phyloP scores from a whole-genome alignment of 345 rosid genomes.

The Firmiana major region DNA sequence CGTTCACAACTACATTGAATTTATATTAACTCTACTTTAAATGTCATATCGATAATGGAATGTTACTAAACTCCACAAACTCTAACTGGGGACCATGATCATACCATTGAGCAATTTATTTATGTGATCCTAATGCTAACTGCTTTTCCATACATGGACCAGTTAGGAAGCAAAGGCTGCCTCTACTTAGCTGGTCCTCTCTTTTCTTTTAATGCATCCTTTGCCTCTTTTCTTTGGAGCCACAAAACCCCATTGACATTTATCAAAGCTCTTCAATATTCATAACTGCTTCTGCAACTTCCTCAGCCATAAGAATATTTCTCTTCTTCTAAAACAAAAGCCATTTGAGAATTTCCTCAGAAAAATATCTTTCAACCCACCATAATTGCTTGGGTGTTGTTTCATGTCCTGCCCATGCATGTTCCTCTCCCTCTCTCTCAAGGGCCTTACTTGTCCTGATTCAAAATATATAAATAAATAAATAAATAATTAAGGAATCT shows the following conservation, averaged over 20 bases:
- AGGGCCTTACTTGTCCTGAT: slow-evolving; percentile 17
- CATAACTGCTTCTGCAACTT: not conserved
- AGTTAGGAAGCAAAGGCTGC: slow-evolving; percentile 12
- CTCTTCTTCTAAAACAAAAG: slow-evolving; percentile 18
- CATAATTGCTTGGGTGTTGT: not conserved
- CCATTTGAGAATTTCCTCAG: not conserved
- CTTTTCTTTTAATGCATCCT: slow-evolving; percentile 15
- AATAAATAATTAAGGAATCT: too few relatives aligned
- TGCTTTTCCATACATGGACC: slow-evolving; percentile 19
- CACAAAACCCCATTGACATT: slow-evolving; percentile 15
- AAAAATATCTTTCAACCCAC: too few relatives aligned
- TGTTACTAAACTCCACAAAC: too few relatives aligned
- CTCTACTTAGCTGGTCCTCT: slow-evolving; percentile 27
- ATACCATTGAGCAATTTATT: not conserved
- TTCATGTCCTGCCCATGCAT: not conserved
- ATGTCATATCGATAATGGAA: too few relatives aligned
- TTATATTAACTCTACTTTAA: too few relatives aligned
- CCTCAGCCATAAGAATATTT: slow-evolving; percentile 7
- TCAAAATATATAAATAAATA: too few relatives aligned
- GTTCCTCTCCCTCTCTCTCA: not conserved
- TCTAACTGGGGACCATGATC: not conserved
- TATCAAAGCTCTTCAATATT: not conserved
- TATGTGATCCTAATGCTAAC: not conserved
- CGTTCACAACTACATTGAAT: too few relatives aligned
- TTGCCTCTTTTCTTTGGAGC: slow-evolving; percentile 14